Base-by-base conservation (phyloP, 116 monocot species). In the Posidonia oceanica region DNA sequence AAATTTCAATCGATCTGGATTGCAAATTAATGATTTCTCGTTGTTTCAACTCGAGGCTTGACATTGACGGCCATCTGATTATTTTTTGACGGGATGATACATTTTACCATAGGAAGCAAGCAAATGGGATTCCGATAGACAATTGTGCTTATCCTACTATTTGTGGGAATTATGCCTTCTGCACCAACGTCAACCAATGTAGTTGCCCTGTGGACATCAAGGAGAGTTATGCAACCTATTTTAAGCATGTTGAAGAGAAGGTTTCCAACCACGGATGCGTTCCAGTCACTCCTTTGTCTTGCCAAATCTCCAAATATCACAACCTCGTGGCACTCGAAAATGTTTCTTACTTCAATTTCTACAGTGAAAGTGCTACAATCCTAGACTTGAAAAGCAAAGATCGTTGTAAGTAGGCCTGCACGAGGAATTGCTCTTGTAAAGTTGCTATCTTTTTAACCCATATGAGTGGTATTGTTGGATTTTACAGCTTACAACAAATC, bases 131-230 rank as follows among this genome's bases (percentile, higher is more conserved):
- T n/a, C n/a, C n/a, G n/a, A n/a, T n/a, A n/a, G n/a, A 15, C 13
- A 21, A 64, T 16, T 64, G 64, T 40, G 39, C 14, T 18, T 61
- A 72, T 17, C 72, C 72, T 4, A 72, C 73, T 7, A 38, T 65
- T 3, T 73, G 73, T 23, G 73, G 65, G 17, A 39, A 38, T 3
- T 73, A 73, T 8, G 55, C 54, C 38, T 29, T 65, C 29, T 73
- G 73, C 53, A 21, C 18, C 23, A n/a, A n/a, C n/a, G 36, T 4
- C 6, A 4, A 54, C 13, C 48, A 63, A 14, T 73, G 73, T 17
- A 1, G 4, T 21, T 63, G 63, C 39, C 63, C 23, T 4, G 14
- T 7, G 16, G n/a, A 62, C 0, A 4, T 4, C 36, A 51, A 4
- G 2, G 54, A 20, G n/a, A n/a, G n/a, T 10, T 16, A 14, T 39